A percentile compares a stretch with the other conserved stretches of the same genome.
Evolutionary conservation across 768 basidiomycete genomes (phyloP).

Genomic region (Boletus eberwhitei): DNA sequence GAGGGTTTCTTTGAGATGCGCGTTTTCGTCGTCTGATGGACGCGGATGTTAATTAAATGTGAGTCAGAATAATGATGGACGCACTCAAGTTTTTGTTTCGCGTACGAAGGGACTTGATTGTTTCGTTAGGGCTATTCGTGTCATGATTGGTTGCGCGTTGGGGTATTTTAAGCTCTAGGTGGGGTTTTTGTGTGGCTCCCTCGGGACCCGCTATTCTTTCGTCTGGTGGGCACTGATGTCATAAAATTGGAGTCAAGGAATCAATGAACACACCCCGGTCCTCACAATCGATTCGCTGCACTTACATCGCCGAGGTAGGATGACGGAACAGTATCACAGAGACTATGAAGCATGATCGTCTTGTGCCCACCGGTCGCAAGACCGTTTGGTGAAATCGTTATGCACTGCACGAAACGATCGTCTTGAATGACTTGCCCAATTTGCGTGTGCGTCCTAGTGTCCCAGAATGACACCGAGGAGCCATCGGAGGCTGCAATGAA

Average conservation of each 20-base stretch:
- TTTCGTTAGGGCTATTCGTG: not conserved
- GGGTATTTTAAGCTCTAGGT: not conserved
- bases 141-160: not conserved
- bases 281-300: not conserved
- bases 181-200: not conserved
- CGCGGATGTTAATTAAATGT: not conserved
- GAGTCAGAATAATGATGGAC: not conserved
- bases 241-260: not conserved
- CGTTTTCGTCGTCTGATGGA: not conserved
- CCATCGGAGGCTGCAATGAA: constrained; percentile 5
- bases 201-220: not conserved
- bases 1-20: not conserved
- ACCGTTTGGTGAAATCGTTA: not conserved
- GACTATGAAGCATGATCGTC: not conserved
- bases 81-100: not conserved
- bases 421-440: not conserved
- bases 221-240: not conserved
- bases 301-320: not conserved
- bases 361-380: not conserved
- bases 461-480: constrained; percentile 12
- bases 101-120: not conserved
- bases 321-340: not conserved
- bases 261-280: not conserved
- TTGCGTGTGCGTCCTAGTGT: not conserved
- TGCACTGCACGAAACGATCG: too few species aligned